Conservation (phyloP, 257 asterid species). For the Penstemon newberryi region DNA sequence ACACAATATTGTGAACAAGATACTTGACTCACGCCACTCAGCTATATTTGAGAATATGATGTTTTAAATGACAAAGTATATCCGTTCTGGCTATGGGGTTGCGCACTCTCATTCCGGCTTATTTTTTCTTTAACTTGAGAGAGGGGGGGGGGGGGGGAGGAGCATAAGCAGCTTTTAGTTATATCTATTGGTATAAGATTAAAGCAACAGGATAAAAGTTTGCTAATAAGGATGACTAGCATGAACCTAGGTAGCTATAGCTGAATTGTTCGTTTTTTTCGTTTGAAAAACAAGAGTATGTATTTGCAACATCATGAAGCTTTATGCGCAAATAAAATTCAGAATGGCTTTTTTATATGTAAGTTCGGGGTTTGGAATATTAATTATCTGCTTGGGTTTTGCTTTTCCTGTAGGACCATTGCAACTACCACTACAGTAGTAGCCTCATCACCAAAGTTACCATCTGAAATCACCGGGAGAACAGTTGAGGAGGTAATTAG, state of each 20-base stretch:
- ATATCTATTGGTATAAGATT: not conserved
- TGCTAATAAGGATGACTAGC: not conserved
- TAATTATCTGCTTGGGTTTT: conserved; percentile 29
- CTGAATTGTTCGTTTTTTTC: not conserved
- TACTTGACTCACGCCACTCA: not conserved
- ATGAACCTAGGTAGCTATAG: not conserved
- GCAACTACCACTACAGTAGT: conserved; percentile 48
- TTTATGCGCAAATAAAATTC: conserved; percentile 8
- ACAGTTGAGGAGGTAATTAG: conserved; percentile 88
- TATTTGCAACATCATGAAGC: conserved; percentile 6
- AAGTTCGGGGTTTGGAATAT: conserved; percentile 18
- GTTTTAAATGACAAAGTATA: not conserved
- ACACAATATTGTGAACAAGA: not conserved
- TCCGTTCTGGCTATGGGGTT: no score
- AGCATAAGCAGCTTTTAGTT: not conserved
- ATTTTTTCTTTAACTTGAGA: not conserved
- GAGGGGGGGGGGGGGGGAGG: not conserved
- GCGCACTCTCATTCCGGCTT: not conserved
- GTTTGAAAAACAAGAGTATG: not conserved
- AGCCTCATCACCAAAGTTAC: conserved; percentile 67
- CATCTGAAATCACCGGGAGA: conserved; percentile 93
- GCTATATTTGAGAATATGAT: not conserved
- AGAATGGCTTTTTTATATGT: conserved; percentile 1
- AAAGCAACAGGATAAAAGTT: conserved; percentile 8
- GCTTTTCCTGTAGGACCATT: conserved; percentile 53